These are phyloP conservation scores for Serendipita vermifera DNA, from an alignment of 768 basidiomycete genomes.

Conservation along the genomic window DNA sequence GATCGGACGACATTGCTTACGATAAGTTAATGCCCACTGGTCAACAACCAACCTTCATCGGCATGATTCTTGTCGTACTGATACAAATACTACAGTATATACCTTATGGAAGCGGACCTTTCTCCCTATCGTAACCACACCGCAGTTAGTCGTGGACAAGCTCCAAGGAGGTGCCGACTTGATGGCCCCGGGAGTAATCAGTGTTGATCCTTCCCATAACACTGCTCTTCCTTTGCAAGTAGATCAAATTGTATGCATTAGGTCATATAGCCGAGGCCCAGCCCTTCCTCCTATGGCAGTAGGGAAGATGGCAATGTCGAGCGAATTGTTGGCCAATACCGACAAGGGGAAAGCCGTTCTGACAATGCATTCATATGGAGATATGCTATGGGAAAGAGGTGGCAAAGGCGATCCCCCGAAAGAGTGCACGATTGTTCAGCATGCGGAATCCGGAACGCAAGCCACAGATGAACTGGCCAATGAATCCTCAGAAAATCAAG, in stretches of 20 bases:
- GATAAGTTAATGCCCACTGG: conserved; percentile 63
- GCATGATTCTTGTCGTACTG: not conserved
- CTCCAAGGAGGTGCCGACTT: conserved; percentile 73
- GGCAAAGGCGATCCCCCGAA: conserved; percentile 46
- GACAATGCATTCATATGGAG: conserved; percentile 64
- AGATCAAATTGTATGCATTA: conserved; percentile 49
- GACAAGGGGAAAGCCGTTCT: conserved; percentile 68
- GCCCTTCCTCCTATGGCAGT: conserved; percentile 51
- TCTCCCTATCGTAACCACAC: conserved; percentile 59
- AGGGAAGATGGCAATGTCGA: conserved; percentile 52
- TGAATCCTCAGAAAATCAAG: conserved; percentile 14
- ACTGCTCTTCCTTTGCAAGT: conserved; percentile 4
- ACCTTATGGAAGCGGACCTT: conserved; percentile 67
- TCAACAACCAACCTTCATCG: conserved; percentile 16
- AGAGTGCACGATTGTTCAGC: not conserved
- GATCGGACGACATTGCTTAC: conserved; percentile 29
- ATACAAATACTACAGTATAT: conserved; percentile 35
- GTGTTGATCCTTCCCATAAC: not conserved
- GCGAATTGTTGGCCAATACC: conserved; percentile 33
- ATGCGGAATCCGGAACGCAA: conserved; percentile 20
- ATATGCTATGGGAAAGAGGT: conserved; percentile 62
- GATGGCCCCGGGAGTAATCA: conserved; percentile 61
- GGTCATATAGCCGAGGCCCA: conserved; percentile 32
- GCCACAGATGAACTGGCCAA: not conserved
- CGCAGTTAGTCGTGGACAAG: conserved; percentile 53